Conservation (phyloP, 2,329 filamentous ascomycete genomes). For the Exophiala alcalophila region DNA sequence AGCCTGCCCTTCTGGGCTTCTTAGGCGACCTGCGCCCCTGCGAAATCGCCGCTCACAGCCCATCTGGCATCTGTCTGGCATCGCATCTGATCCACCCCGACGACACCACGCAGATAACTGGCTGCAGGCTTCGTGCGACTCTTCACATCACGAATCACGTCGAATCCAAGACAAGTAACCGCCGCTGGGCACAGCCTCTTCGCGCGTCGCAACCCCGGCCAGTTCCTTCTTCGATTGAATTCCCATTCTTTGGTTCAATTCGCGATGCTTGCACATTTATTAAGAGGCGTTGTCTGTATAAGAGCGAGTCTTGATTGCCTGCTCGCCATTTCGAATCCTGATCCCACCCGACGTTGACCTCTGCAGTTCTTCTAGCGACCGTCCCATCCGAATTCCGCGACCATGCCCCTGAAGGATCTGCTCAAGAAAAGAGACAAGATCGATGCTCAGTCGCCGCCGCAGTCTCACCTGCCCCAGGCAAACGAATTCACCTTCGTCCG, state of each 20-base stretch:
- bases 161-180: no score
- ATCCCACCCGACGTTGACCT: not conserved
- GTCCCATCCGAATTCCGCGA: slow-evolving; percentile 2
- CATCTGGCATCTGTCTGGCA: no score
- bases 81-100: no score
- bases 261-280: slow-evolving; percentile 12
- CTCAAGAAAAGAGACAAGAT: slow-evolving; percentile 62
- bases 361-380: not conserved
- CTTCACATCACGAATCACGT: no score
- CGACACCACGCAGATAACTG: no score
- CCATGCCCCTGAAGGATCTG: slow-evolving; percentile 59
- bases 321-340: not conserved
- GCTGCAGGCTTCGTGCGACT: no score
- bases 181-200: slow-evolving; percentile 22
- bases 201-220: no score
- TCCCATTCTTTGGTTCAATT: no score
- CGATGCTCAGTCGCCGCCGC: slow-evolving; percentile 34
- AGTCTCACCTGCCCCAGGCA: slow-evolving; percentile 39
- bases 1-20: no score
- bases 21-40: no score
- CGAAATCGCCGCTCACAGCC: no score
- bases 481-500: slow-evolving; percentile 81
- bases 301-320: slow-evolving; percentile 13
- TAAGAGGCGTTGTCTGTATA: slow-evolving; percentile 22
- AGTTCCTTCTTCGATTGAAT: no score